These are phyloP conservation scores for Penicillium sp. DNA, from an alignment of 2,329 filamentous ascomycete genomes.

Conservation along the genomic window DNA sequence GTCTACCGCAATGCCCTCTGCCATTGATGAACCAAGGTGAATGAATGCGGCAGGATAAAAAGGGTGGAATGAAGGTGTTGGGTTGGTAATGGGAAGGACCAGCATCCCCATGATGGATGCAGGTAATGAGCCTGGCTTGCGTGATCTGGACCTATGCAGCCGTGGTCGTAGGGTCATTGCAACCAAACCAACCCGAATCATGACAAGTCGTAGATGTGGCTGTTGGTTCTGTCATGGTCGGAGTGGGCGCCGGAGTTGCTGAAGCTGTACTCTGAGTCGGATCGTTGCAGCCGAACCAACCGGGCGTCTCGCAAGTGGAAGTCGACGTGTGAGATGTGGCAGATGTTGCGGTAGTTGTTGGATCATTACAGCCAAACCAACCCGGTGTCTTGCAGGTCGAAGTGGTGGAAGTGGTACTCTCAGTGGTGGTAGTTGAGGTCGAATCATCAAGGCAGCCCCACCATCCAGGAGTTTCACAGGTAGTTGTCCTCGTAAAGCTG, in stretches of 20 bases:
- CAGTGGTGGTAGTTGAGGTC: conserved; percentile 32
- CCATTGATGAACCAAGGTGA: too few relatives aligned
- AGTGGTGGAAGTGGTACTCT: conserved; percentile 29
- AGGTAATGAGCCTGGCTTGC: neutral
- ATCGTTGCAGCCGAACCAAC: conserved; percentile 34
- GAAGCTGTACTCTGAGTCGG: conserved; percentile 2
- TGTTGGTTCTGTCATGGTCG: conserved; percentile 1
- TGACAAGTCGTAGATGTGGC: conserved; percentile 10
- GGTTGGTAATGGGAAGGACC: too few relatives aligned
- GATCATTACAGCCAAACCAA: conserved; percentile 39
- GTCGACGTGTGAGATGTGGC: conserved; percentile 17
- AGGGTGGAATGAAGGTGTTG: too few relatives aligned
- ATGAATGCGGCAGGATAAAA: too few relatives aligned
- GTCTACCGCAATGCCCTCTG: too few relatives aligned
- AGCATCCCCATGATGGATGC: too few relatives aligned
- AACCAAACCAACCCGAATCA: conserved; percentile 13
- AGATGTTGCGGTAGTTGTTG: conserved; percentile 25
- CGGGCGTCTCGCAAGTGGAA: conserved; percentile 24
- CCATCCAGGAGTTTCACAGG: conserved; percentile 89
- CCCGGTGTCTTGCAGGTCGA: conserved; percentile 35
- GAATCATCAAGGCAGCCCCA: conserved; percentile 60
- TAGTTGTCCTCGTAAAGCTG: conserved; percentile 68
- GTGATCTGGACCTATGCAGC: neutral
- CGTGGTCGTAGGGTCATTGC: conserved; percentile 6
- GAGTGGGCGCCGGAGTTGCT: conserved; percentile 3